Conservation (phyloP, 2,329 filamentous ascomycete genomes). For the Cladosporium sp. region DNA sequence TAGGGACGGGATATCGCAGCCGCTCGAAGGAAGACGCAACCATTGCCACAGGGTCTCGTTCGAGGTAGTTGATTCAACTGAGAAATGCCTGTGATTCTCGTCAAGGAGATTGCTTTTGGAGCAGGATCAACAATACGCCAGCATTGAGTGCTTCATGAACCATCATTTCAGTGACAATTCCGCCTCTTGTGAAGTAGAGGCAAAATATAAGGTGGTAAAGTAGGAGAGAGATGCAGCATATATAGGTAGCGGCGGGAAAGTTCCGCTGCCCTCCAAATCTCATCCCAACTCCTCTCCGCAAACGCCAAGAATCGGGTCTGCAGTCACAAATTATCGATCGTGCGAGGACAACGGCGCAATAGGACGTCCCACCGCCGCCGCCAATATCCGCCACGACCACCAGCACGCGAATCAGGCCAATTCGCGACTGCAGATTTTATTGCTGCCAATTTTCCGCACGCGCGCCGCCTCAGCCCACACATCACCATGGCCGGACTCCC, state of each 20-base stretch:
- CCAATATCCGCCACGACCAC: not conserved
- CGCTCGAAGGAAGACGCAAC: constrained; percentile 22
- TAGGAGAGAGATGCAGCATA: too few relatives aligned
- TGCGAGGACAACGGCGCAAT: constrained; percentile 2
- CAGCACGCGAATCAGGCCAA: constrained; percentile 8
- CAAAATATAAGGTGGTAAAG: too few relatives aligned
- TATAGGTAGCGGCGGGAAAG: not conserved
- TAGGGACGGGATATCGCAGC: constrained; percentile 17
- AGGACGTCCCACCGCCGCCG: constrained; percentile 3
- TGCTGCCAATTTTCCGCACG: not conserved
- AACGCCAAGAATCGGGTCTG: not conserved
- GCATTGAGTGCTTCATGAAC: too few relatives aligned
- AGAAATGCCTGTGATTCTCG: too few relatives aligned
- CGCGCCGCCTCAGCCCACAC: constrained; percentile 1
- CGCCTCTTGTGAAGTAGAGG: too few relatives aligned
- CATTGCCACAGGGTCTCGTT: constrained; percentile 23
- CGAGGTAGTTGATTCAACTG: not conserved
- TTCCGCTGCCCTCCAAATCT: not conserved
- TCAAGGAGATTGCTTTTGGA: too few relatives aligned
- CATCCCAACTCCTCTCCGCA: not conserved
- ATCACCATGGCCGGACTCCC: constrained; percentile 54
- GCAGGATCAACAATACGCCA: too few relatives aligned
- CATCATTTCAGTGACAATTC: too few relatives aligned
- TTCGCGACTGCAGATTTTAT: constrained; percentile 1
- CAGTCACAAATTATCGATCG: constrained; percentile 3